phyloP scores from a whole-genome alignment of 805 yeast genomes.

The Soucietia sequanensis region DNA sequence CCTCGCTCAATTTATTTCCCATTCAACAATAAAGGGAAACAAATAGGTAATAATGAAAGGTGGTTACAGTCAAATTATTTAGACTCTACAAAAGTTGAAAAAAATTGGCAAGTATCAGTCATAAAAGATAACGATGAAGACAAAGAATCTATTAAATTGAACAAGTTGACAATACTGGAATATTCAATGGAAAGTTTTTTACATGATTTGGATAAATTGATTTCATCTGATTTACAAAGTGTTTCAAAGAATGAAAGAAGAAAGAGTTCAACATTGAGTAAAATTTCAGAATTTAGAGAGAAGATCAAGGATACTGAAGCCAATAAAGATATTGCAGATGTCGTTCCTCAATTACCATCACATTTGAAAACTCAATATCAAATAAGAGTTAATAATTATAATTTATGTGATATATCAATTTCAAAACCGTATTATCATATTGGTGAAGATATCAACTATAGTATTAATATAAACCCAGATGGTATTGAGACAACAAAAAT shows the following conservation, averaged over 20 bases:
- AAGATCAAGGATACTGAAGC: no score
- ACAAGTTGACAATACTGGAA: not conserved
- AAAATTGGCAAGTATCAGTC: slow-evolving; percentile 24
- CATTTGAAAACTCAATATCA: slow-evolving; percentile 36
- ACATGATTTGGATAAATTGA: slow-evolving; percentile 29
- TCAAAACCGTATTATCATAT: slow-evolving; percentile 35
- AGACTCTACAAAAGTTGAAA: slow-evolving; percentile 20
- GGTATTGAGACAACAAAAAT: slow-evolving; percentile 18
- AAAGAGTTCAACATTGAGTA: slow-evolving; percentile 17
- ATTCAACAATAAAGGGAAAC: slow-evolving; percentile 21
- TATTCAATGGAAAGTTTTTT: slow-evolving; percentile 14
- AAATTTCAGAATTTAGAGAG: not conserved
- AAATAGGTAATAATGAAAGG: slow-evolving; percentile 22
- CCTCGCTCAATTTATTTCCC: slow-evolving; percentile 36
- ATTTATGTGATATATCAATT: slow-evolving; percentile 31
- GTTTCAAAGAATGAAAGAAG: slow-evolving; percentile 31
- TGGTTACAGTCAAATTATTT: slow-evolving; percentile 31
- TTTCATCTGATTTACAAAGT: slow-evolving; percentile 29
- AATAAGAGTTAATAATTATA: slow-evolving; percentile 29
- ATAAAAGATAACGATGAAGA: slow-evolving; percentile 6
- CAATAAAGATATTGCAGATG: slow-evolving; percentile 4
- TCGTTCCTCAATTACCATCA: slow-evolving; percentile 24
- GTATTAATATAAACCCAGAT: slow-evolving; percentile 24
- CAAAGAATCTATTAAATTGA: slow-evolving; percentile 1
- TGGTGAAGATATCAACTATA: slow-evolving; percentile 38